Base-by-base conservation (phyloP, 2,329 filamentous ascomycete genomes). In the Mollisiaceae sp. region DNA sequence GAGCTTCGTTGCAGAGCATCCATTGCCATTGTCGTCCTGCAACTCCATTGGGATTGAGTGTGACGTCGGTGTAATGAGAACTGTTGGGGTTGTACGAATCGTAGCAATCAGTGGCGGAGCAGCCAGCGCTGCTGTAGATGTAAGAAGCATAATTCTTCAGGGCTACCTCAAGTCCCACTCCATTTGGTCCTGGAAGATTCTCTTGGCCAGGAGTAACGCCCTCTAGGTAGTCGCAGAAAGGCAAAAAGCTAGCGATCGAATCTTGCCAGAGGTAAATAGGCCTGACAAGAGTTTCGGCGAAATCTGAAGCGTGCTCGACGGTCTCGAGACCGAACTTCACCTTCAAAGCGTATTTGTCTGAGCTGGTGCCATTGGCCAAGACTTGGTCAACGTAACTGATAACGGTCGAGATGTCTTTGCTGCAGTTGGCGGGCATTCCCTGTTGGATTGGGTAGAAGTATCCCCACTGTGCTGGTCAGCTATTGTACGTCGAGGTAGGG, bases 1-100 rank as follows among this genome's bases (percentile, higher is more conserved):
- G 81, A 8, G 85, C 84, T 71, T 88, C 83, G 71, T 88, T 88
- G 78, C 86, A 88, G 0, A 81, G 78, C 74, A 87, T 79, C 85
- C 85, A 88, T 2, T 77, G 71, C 85, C 84, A 89, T 65, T 85
- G 83, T 0, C 85, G 77, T 67, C 82, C 78, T 35, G 77, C 69
- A 0, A 70, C 63, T 72, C 86, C 86, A 5, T 2, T 39, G 35
- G 57, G 62, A 45, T 67, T 67, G 11, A 82, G 74, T 1, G 75
- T 76, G 12, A 70, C 75, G 73, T 88, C 84, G 2, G 80, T 82
- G 75, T 78, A 88, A 2, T 83, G 69, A 0, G 81, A 79, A 62
- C 76, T 83, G 15, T 77, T 77, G 4, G 76, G 67, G 69, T 87
- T 82, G 73, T 85, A 80, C 1, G 79, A 82, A 73, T 86, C 69